Percentiles rank a stretch among this genome's conserved stretches.
These are phyloP conservation scores for Peniophora sp. DNA, from an alignment of 1,284 basidiomycete species.

Conservation along the genomic window DNA sequence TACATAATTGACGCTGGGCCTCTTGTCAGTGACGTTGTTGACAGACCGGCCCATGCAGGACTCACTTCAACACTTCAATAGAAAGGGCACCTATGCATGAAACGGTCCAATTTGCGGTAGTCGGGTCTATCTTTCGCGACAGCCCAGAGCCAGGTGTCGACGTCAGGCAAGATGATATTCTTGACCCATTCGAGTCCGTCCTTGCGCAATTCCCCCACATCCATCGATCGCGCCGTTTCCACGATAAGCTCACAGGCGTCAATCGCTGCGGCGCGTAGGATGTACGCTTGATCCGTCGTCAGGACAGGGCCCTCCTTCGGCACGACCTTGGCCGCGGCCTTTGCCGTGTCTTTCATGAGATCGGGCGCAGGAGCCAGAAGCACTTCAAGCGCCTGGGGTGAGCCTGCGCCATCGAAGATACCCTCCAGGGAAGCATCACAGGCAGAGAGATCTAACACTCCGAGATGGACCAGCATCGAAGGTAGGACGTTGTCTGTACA, in stretches of 20 bases:
- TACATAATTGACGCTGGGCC: no score
- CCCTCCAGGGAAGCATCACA: slow-evolving; percentile 25
- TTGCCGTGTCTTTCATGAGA: slow-evolving; percentile 11
- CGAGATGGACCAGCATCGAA: slow-evolving; percentile 71
- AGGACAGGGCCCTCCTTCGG: slow-evolving; percentile 59
- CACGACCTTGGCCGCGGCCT: slow-evolving; percentile 10
- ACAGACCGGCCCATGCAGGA: no score
- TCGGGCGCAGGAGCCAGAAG: slow-evolving; percentile 28
- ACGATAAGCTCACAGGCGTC: slow-evolving; percentile 68
- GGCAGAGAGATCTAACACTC: slow-evolving; percentile 59
- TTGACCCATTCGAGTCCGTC: slow-evolving; percentile 40
- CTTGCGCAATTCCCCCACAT: slow-evolving; percentile 21
- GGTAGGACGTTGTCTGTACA: slow-evolving; percentile 87
- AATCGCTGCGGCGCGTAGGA: slow-evolving; percentile 74
- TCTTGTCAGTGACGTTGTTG: no score
- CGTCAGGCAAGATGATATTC: slow-evolving; percentile 46
- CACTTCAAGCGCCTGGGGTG: slow-evolving; percentile 25
- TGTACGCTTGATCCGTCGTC: slow-evolving; percentile 54
- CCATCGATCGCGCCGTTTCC: slow-evolving; percentile 39
- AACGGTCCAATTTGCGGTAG: slow-evolving; percentile 55
- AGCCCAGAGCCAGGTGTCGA: slow-evolving; percentile 73
- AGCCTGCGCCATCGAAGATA: slow-evolving; percentile 38
- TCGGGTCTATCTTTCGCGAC: slow-evolving; percentile 68
- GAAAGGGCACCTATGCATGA: slow-evolving; percentile 58
- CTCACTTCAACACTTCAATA: slow-evolving; percentile 35